Base-by-base conservation (phyloP, 768 basidiomycete species). In the Melanogaster broomeanus region DNA sequence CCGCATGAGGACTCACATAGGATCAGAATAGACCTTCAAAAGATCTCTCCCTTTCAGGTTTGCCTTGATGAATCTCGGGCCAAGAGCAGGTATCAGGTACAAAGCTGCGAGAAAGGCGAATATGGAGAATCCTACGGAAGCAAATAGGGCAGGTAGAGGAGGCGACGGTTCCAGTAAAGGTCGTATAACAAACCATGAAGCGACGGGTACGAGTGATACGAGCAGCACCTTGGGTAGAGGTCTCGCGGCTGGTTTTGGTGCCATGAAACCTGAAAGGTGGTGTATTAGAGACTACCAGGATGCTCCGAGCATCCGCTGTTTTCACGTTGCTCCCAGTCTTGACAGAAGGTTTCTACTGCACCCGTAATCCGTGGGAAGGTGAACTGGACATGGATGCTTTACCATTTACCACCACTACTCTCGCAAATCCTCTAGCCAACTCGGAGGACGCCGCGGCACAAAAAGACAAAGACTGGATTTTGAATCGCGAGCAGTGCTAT, bases 11-110 rank as follows among this genome's bases (percentile, higher is more conserved):
- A 71, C 86, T 59, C 53, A 90, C 87, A 90, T 86, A 1, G 84
- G 82, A 42, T 81, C 82, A 33, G 76, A 73, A 61, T 90, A 88
- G 11, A 78, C 81, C 69, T 99, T 98, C 43, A 97, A 77, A 53
- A 97, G 72, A 69, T 99, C 97, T 54, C 78, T 79, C 19, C 97
- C 97, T 61, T 84, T 87, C 48, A 99, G 73, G 42, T 89, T 85
- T 2, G 92, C 93, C 38, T 78, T 81, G 22, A 93, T 74, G 64
- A 98, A 96, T 0, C 82, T 79, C 0, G 84, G 83, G 0, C 88
- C 90, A 13, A 99, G 78, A 0, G 82, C 79, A n/a, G 95, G 96
- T 27, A 98, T 79, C 38, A 93, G 78, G 61, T 85, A 83, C 12
- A 91, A 63, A 2, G 90, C 85, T 2, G 83, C 81, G 11, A 92